These are phyloP conservation scores for Aquanectria penicillioides DNA, from an alignment of 2,329 filamentous ascomycete genomes.

Conservation along the genomic window DNA sequence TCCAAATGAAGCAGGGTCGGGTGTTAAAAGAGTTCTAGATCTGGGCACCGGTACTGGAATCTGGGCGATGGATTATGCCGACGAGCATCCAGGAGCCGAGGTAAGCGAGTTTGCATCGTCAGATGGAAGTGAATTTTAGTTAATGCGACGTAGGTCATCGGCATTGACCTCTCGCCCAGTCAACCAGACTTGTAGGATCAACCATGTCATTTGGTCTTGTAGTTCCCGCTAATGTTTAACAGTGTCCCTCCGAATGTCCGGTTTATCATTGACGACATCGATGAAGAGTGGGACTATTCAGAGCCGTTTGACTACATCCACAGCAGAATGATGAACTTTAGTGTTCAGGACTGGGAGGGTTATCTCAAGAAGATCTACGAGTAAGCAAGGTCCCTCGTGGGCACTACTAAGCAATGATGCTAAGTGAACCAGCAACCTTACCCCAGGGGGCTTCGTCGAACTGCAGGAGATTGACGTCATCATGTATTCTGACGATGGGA, in stretches of 20 bases:
- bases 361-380: conserved; percentile 3
- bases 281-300: conserved; percentile 1
- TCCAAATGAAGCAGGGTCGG: neutral
- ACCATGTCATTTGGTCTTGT: too few species aligned
- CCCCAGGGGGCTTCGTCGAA: conserved; percentile 32
- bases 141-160: neutral
- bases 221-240: neutral
- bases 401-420: neutral
- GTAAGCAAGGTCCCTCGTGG: neutral
- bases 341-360: neutral
- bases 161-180: conserved; percentile 12
- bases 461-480: conserved; percentile 29
- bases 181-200: conserved; percentile 13
- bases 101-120: neutral
- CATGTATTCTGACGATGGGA: conserved; percentile 26
- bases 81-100: conserved; percentile 1
- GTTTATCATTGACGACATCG: conserved; percentile 13
- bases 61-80: conserved; percentile 10
- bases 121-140: neutral
- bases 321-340: conserved; percentile 13
- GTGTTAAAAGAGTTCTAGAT: neutral
- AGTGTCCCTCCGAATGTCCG: conserved; percentile 8
- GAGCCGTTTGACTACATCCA: conserved; percentile 12
- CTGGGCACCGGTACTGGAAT: conserved; percentile 4
- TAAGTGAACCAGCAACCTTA: conserved; percentile 22